Conservation (phyloP, 768 basidiomycete species). For the Serendipita vermifera region DNA sequence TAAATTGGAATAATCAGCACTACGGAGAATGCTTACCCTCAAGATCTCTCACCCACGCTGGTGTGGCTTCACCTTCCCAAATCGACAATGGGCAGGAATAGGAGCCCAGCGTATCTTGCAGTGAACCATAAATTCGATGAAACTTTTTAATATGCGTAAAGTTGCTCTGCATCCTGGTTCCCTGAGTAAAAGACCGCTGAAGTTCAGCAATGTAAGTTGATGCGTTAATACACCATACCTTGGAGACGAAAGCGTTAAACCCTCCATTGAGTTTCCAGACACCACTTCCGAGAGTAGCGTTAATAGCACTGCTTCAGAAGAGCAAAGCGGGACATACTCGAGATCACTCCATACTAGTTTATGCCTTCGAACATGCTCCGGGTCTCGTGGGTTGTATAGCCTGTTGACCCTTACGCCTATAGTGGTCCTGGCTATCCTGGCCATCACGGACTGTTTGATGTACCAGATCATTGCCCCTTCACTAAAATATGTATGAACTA, state of each 20-base stretch:
- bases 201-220: too few relatives aligned
- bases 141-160: too few relatives aligned
- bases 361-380: not conserved
- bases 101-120: not conserved
- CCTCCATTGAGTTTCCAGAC: not conserved
- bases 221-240: too few relatives aligned
- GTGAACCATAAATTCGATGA: too few relatives aligned
- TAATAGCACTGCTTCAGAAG: not conserved
- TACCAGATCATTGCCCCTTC: constrained; percentile 1
- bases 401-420: not conserved
- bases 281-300: not conserved
- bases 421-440: constrained; percentile 5
- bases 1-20: not conserved
- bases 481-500: too few relatives aligned
- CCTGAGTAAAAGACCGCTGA: not conserved
- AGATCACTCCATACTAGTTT: not conserved
- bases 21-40: not conserved
- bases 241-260: not conserved
- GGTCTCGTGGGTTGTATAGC: not conserved
- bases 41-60: not conserved
- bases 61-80: not conserved
- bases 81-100: not conserved
- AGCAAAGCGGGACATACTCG: not conserved
- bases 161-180: too few relatives aligned
- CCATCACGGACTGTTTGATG: constrained; percentile 8